These are phyloP conservation scores for Cyclostephanos tholiformis DNA, from an alignment of 108 stramenopile species.

Conservation along the genomic window DNA sequence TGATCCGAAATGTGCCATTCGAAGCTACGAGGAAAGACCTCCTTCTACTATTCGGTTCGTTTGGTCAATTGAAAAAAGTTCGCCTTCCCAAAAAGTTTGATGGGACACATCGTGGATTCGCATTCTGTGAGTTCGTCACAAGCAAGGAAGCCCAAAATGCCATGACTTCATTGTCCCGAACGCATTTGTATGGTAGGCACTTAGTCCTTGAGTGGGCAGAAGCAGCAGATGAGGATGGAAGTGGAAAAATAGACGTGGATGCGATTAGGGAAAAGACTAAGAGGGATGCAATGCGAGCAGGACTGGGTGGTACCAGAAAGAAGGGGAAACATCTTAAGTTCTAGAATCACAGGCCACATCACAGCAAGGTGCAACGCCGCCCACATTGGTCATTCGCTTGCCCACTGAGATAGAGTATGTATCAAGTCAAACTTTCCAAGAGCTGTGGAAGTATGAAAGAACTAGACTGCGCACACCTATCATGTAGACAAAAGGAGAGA, in stretches of 20 bases:
- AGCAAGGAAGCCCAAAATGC: slow-evolving; percentile 92
- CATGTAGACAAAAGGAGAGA: too few relatives aligned
- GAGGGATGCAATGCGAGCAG: slow-evolving; percentile 58
- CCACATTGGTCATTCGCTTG: too few relatives aligned
- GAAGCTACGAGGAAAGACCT: slow-evolving; percentile 93
- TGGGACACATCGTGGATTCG: slow-evolving; percentile 96
- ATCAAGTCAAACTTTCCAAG: too few relatives aligned
- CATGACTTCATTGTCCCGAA: slow-evolving; percentile 79
- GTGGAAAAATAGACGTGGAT: slow-evolving; percentile 59
- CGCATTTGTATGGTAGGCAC: slow-evolving; percentile 98
- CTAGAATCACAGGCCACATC: slow-evolving; percentile 3
- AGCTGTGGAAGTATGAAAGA: too few relatives aligned
- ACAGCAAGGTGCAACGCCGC: too few relatives aligned
- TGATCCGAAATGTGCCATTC: slow-evolving; percentile 97
- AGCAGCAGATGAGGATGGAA: slow-evolving; percentile 53
- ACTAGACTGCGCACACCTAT: too few relatives aligned
- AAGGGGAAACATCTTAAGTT: slow-evolving; percentile 43
- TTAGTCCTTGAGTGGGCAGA: slow-evolving; percentile 97
- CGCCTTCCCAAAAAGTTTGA: slow-evolving; percentile 98
- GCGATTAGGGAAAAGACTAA: slow-evolving; percentile 75
- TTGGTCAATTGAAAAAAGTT: slow-evolving; percentile 92
- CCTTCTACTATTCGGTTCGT: slow-evolving; percentile 89
- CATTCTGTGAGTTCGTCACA: slow-evolving; percentile 95
- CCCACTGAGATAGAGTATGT: too few relatives aligned
- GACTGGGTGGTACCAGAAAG: slow-evolving; percentile 24